Evolutionary conservation across 257 asterid species (phyloP), one percentile per base, ranked within the genome.

Genomic region (Mitragyna speciosa): DNA sequence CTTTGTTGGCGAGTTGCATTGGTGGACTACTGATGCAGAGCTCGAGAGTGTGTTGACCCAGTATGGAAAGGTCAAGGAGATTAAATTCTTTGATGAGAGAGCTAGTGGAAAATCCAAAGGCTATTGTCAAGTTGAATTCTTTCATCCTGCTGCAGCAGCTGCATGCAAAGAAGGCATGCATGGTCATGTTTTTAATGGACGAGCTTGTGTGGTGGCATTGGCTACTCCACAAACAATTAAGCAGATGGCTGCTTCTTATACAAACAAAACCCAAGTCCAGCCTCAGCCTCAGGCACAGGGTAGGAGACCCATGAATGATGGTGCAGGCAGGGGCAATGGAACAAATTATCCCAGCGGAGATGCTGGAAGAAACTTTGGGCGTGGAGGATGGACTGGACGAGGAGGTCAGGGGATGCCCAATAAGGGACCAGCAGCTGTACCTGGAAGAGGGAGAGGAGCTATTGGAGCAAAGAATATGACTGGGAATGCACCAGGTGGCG

Each of bases 391-490:
- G 87, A 89, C 85, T 26, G 84, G 84, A 67, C 87, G 94, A 71
- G 89, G 96, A 43, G 95, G 92, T 70, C 90, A 89, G 80, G 96
- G 90, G 73, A 80, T 78, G 72, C 86, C 86, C 63, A 90, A 89
- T 88, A 88, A 83, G 85, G 97, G 94, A 30, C 92, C 92, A 6
- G 97, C 88, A 31, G 85, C 85, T 81, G 97, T 96, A 72, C 91
- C 93, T 76, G 81, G 72, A 72, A 85, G 92, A 74, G 92, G 90
- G 30, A 85, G 92, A 87, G 92, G 90, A 74, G 85, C 77, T 72
- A 65, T 85, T 84, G 89, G 85, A 72, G 72, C 86, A 30, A 84
- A 80, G 85, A 88, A 83, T 56, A 86, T 86, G 87, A 64, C 82
- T 74, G 87, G 87, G 51, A 88, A 84, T 82, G 75, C 47, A 30